Conservation (phyloP, 129 eudicot genomes). For the Silybum marianum region DNA sequence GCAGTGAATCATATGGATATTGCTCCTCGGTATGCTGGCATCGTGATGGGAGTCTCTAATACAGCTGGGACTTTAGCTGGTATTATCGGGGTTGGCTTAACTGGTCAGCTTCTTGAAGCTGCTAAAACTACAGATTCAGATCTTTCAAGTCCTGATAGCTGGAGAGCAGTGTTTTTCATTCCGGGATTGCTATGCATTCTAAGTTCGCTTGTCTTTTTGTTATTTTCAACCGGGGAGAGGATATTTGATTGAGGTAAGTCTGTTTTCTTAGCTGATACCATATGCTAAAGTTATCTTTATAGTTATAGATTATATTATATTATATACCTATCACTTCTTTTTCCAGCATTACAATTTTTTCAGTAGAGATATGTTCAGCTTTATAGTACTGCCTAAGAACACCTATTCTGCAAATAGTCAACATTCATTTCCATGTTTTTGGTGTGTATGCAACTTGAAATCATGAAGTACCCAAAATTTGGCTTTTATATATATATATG, state of each 20-base stretch:
- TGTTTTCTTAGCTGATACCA: conserved; percentile 2
- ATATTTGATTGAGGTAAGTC: conserved; percentile 64
- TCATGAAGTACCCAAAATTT: not conserved
- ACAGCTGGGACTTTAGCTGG: conserved; percentile 96
- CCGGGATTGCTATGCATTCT: conserved; percentile 73
- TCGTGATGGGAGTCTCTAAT: conserved; percentile 91
- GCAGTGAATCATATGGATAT: conserved; percentile 95
- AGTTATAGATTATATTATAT: conserved; percentile 13
- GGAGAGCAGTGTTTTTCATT: conserved; percentile 73
- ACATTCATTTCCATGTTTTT: not conserved
- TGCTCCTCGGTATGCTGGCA: conserved; percentile 92
- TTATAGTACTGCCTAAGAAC: conserved; percentile 2
- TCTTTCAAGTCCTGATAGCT: conserved; percentile 73
- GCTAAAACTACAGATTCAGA: conserved; percentile 66
- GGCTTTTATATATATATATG: not conserved
- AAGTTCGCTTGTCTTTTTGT: conserved; percentile 66
- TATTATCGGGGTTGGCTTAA: conserved; percentile 80
- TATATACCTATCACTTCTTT: conserved; percentile 13
- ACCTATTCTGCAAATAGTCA: not conserved
- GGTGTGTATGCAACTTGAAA: conserved; percentile 10
- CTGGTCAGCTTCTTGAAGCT: conserved; percentile 88
- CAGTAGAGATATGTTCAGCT: conserved; percentile 15
- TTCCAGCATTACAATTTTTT: conserved; percentile 25
- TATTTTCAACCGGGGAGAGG: conserved; percentile 84
- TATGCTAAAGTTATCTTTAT: conserved; percentile 11